Base-by-base conservation (phyloP, 1,284 basidiomycete genomes). In the Pseudozyma pruni region DNA sequence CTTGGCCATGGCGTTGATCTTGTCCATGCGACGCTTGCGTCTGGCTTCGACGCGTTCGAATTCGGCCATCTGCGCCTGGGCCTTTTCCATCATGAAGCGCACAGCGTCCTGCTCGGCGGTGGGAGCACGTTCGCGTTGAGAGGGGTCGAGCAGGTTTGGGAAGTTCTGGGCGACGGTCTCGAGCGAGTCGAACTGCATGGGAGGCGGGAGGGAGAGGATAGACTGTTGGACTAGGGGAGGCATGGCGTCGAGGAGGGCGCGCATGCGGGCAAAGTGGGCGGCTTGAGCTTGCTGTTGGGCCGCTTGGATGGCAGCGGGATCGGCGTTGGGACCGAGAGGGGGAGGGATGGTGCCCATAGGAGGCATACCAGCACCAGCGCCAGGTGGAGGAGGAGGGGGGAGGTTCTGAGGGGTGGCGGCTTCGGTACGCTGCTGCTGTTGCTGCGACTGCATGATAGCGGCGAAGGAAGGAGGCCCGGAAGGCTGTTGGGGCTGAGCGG, bases 1-100 rank as follows among this genome's bases (percentile, higher is more conserved):
- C 73, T 91, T 90, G 53, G 93, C 88, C 94, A 96, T 83, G 40
- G 69, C 79, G 60, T 73, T 84, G 63, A 81, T 73, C 67, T 81
- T 81, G 34, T 70, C 69, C 44, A 74, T 60, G 39, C 76, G 59
- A n/a, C 58, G 46, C 34, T 74, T 69, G 38, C 72, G 68, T 39
- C 76, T 78, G 8, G 60, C 58, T 53, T 79, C 76, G 6, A 51
- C 52, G 6, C 67, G 61, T 31, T 75, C 68, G 49, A 75, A 62
- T 23, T 74, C 60, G 33, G 75, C 73, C 39, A 81, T 66, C 23
- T 72, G 69, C 1, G 61, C 55, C 11, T 71, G 59, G 0, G 72
- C 73, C 31, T 72, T 58, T 16, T 68, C 59, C 53, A 70, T 68
- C 55, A 79, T 75, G 50, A 64, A 60, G 16, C 74, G 67, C n/a